A percentile compares a stretch with the other conserved stretches of the same genome.
Conservation (phyloP, 2,329 filamentous ascomycete species). For the Verticillium klebahnii region DNA sequence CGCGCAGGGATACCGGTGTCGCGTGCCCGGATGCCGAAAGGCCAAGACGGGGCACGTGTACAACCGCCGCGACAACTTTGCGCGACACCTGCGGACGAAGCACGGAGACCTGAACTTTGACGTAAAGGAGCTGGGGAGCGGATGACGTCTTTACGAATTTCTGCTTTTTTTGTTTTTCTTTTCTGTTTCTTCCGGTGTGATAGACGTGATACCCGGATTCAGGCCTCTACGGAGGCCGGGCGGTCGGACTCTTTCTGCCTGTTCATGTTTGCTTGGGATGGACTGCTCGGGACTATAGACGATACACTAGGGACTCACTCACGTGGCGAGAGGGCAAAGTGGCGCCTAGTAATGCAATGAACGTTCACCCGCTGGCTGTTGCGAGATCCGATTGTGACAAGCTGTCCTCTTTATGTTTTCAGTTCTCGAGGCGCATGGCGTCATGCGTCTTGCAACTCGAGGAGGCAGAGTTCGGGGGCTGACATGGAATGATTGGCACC, state of each 20-base stretch:
- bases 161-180: not conserved
- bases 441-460: too few species aligned
- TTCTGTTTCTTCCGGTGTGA: not conserved
- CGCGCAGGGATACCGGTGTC: conserved; percentile 17
- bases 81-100: conserved; percentile 17
- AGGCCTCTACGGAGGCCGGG: not conserved
- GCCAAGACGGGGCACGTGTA: conserved; percentile 18
- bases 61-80: conserved; percentile 21
- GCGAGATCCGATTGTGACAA: too few species aligned
- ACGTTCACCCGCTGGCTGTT: not conserved
- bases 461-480: too few species aligned
- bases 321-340: not conserved
- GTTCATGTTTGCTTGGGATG: not conserved
- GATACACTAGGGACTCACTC: not conserved
- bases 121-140: conserved; percentile 2
- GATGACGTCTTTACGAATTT: not conserved
- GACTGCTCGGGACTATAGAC: not conserved
- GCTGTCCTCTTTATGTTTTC: too few species aligned
- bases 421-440: too few species aligned
- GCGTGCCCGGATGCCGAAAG: conserved; percentile 18
- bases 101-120: conserved; percentile 14
- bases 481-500: too few species aligned
- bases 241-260: not conserved
- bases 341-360: not conserved
- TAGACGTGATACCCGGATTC: not conserved